Percentiles rank a stretch among this genome's conserved stretches.
phyloP scores from a whole-genome alignment of 305 asterid species.

The Fraxinus ornus region DNA sequence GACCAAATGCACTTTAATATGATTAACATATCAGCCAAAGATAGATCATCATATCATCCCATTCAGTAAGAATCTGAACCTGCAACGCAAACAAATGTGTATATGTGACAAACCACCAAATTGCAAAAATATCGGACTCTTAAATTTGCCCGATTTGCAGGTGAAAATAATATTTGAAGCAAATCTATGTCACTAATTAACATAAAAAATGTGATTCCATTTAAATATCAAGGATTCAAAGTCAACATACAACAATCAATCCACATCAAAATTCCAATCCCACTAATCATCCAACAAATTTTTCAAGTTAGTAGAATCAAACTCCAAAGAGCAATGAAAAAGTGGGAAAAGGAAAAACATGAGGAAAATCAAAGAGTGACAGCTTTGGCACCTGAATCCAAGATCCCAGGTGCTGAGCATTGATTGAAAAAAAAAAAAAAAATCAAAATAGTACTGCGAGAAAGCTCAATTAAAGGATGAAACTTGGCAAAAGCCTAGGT shows the following conservation, averaged over 20 bases:
- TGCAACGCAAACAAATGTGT: slow-evolving; percentile 14
- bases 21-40: slow-evolving; percentile 12
- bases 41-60: slow-evolving; percentile 17
- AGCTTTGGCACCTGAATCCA: neutral
- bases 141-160: neutral
- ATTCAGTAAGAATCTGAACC: slow-evolving; percentile 31
- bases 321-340: neutral
- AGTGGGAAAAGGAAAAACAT: neutral
- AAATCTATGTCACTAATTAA: neutral
- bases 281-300: neutral
- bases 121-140: neutral
- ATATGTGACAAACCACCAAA: neutral
- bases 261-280: neutral
- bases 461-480: neutral
- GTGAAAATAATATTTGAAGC: neutral
- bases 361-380: neutral
- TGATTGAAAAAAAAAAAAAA: neutral
- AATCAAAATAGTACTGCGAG: neutral
- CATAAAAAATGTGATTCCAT: neutral
- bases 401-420: slow-evolving; percentile 13
- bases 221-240: neutral
- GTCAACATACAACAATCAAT: neutral
- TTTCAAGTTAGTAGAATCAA: neutral
- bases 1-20: slow-evolving; percentile 13
- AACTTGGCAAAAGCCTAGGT: neutral